A percentile compares a stretch with the other conserved stretches of the same genome.
Conservation (phyloP, 192 early-diverging fungal species). For the Pilaira anomala region DNA sequence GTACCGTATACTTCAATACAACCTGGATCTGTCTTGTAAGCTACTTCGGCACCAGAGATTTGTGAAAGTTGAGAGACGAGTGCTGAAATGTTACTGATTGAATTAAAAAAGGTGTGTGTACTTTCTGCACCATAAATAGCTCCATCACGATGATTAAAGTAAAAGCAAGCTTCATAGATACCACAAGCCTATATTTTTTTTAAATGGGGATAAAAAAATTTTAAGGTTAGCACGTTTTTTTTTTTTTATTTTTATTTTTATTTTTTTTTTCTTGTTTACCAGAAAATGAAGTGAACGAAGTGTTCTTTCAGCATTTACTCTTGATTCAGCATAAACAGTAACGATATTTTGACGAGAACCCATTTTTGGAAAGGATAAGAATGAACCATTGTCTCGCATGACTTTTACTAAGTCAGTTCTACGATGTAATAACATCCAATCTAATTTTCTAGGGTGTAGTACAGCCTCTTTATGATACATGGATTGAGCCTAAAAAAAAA, state of each 20-base stretch:
- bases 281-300: constrained; percentile 66
- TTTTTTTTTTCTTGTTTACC: constrained; percentile 39
- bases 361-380: constrained; percentile 55
- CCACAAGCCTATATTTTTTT: constrained; percentile 35
- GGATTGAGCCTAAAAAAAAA: constrained; percentile 42
- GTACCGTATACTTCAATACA: constrained; percentile 70
- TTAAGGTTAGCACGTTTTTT: not conserved
- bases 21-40: constrained; percentile 47
- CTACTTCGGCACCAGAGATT: constrained; percentile 59
- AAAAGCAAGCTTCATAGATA: constrained; percentile 30
- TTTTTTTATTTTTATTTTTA: not conserved
- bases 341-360: constrained; percentile 52
- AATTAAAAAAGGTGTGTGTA: constrained; percentile 33
- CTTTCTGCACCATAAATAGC: constrained; percentile 26
- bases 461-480: constrained; percentile 41
- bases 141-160: constrained; percentile 29
- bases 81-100: constrained; percentile 19
- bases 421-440: constrained; percentile 71
- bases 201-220: not conserved
- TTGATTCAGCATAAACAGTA: constrained; percentile 60
- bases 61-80: constrained; percentile 52
- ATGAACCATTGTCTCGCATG: constrained; percentile 74
- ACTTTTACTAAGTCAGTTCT: constrained; percentile 61
- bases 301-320: constrained; percentile 67
- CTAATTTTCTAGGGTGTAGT: constrained; percentile 64